Evolutionary conservation across 306 rosid species (phyloP), one percentile per base, ranked within the genome.

Genomic region (cucumber (Cucumis sativus)): DNA sequence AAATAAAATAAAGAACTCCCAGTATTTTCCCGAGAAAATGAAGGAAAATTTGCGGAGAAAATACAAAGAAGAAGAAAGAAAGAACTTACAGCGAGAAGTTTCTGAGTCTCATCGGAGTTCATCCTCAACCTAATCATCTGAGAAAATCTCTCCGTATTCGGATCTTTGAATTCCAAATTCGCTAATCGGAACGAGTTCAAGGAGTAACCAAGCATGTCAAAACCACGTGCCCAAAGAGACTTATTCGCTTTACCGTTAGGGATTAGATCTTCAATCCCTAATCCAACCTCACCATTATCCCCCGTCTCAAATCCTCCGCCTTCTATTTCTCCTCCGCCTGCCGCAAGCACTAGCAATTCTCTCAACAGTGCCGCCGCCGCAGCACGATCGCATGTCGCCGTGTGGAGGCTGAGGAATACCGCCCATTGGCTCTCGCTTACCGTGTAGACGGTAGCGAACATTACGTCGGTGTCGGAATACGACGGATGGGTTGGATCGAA

Each of bases 181-280:
- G 89, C 40, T 20, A 89, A 61, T 81, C 97, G 80, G 0, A 95
- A 59, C 55, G 97, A 84, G 65, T 95, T 95, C 80, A 92, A 77
- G 1, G 98, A 90, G 84, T 95, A 95, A 1, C 97, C 97, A 63
- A 95, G 88, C 90, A 95, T 21, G 91, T 95, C 98, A 33, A 89
- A 39, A 0, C 98, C 98, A 87, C 98, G 97, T 84, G 91, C 87
- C 98, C 97, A 95, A 58, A 95, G 89, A 37, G 96, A 84, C 76
- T 92, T 95, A 25, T 79, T 82, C 47, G 69, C 83, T 75, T 87
- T 90, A 7, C 88, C 92, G 7, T 78, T 83, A 0, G 98, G 98
- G 14, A 95, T 80, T 23, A 92, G 64, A 74, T 95, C 92, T 86
- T 95, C 97, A 20, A 95, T 87, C 49, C 85, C 86, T 73, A 70